Conservation (phyloP, 768 basidiomycete species). For the Calocybe cyanea region DNA sequence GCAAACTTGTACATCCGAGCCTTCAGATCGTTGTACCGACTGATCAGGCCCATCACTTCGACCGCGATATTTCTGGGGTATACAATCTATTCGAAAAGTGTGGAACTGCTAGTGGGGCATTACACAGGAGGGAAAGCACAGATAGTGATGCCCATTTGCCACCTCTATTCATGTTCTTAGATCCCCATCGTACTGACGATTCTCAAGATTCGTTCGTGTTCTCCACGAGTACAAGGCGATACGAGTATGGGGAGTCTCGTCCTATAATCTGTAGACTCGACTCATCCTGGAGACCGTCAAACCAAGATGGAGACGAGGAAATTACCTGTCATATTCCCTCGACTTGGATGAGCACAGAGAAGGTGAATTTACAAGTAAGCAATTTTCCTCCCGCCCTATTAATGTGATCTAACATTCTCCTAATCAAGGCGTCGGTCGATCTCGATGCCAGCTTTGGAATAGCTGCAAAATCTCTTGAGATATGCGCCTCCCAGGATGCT, state of each 20-base stretch:
- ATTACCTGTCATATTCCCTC: constrained; percentile 59
- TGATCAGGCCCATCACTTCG: constrained; percentile 46
- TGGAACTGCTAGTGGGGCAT: constrained; percentile 80
- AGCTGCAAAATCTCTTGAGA: constrained; percentile 49
- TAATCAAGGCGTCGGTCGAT: constrained; percentile 45
- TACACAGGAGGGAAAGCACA: constrained; percentile 61
- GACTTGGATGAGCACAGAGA: constrained; percentile 54
- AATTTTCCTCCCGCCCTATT: constrained; percentile 14
- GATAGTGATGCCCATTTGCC: constrained; percentile 47
- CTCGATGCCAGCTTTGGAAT: constrained; percentile 62
- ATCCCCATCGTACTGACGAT: constrained; percentile 78
- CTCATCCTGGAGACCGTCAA: constrained; percentile 74
- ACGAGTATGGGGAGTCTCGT: constrained; percentile 79
- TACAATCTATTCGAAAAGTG: constrained; percentile 83
- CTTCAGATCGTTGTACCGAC: constrained; percentile 59
- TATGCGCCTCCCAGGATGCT: constrained; percentile 52
- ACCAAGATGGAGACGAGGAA: constrained; percentile 39
- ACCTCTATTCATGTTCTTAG: constrained; percentile 78
- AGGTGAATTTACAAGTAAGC: constrained; percentile 61
- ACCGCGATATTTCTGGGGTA: constrained; percentile 77
- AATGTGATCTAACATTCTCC: not conserved
- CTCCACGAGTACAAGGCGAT: constrained; percentile 70
- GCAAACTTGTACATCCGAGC: constrained; percentile 62
- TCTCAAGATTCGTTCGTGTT: constrained; percentile 83
- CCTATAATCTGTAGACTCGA: constrained; percentile 74